Conservation (phyloP, 331 rosid genomes). For the Pyracantha coccinea region DNA sequence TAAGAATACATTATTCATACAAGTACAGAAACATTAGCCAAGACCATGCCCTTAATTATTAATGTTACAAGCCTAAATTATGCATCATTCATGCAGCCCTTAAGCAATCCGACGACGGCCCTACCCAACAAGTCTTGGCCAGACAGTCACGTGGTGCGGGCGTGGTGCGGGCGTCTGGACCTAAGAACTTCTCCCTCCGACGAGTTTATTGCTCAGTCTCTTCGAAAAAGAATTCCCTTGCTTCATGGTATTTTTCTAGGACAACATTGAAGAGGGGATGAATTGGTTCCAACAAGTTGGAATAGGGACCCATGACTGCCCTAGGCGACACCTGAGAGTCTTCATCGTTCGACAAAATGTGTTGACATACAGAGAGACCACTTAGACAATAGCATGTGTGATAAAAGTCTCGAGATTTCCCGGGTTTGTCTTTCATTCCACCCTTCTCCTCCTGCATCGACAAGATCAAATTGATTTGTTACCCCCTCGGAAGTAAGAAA, state of each 20-base stretch:
- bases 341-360: slow-evolving; percentile 47
- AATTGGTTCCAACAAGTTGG: slow-evolving; percentile 66
- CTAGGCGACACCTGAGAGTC: slow-evolving; percentile 48
- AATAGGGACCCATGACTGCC: slow-evolving; percentile 61
- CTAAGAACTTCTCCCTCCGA: too few relatives aligned
- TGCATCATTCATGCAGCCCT: background rate
- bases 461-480: slow-evolving; percentile 3
- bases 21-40: background rate
- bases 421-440: slow-evolving; percentile 84
- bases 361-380: slow-evolving; percentile 77
- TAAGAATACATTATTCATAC: background rate
- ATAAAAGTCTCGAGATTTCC: slow-evolving; percentile 63
- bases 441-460: slow-evolving; percentile 61
- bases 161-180: too few relatives aligned
- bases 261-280: slow-evolving; percentile 82
- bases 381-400: slow-evolving; percentile 91
- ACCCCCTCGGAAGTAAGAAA: background rate
- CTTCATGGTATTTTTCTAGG: slow-evolving; percentile 50
- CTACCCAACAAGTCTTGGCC: too few relatives aligned
- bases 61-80: background rate
- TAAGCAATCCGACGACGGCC: background rate
- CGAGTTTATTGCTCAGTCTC: slow-evolving; percentile 12
- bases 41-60: background rate
- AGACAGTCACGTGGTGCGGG: too few relatives aligned
- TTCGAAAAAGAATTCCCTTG: slow-evolving; percentile 50